A percentile compares a stretch with the other conserved stretches of the same genome.
These are phyloP conservation scores for Ogataea nonfermentans DNA, from an alignment of 805 yeast species.

Conservation along the genomic window DNA sequence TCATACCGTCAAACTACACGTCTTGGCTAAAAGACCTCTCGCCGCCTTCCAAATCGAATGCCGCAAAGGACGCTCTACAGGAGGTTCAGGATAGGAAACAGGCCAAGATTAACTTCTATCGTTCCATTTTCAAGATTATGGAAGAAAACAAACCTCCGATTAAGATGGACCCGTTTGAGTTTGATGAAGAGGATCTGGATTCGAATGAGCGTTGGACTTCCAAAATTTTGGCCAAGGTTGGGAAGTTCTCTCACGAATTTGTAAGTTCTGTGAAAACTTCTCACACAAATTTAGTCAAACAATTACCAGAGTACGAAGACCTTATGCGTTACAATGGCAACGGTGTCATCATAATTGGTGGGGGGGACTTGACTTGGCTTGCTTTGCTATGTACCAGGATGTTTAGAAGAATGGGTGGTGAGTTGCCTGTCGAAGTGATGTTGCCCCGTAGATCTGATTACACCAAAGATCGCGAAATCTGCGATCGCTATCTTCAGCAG, in stretches of 20 bases:
- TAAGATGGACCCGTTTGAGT: slow-evolving; percentile 20
- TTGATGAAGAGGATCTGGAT: slow-evolving; percentile 10
- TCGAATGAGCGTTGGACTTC: too few relatives aligned
- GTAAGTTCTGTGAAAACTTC: slow-evolving; percentile 36
- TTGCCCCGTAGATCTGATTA: slow-evolving; percentile 42
- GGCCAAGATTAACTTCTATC: slow-evolving; percentile 22
- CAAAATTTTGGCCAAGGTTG: slow-evolving; percentile 11
- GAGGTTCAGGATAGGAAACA: slow-evolving; percentile 11
- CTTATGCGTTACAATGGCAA: slow-evolving; percentile 38
- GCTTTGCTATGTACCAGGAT: slow-evolving; percentile 53
- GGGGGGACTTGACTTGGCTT: slow-evolving; percentile 60
- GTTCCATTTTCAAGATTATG: slow-evolving; percentile 21
- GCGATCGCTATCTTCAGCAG: slow-evolving; percentile 42
- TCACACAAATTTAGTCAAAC: slow-evolving; percentile 27
- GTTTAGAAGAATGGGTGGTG: slow-evolving; percentile 46
- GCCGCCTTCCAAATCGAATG: neutral
- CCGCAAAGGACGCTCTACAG: slow-evolving; percentile 10
- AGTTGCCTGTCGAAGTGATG: slow-evolving; percentile 46
- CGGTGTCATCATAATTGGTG: slow-evolving; percentile 71
- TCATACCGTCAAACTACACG: slow-evolving; percentile 25
- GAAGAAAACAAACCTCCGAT: slow-evolving; percentile 22
- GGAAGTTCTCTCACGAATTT: slow-evolving; percentile 21
- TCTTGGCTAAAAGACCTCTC: slow-evolving; percentile 21
- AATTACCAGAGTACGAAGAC: slow-evolving; percentile 39
- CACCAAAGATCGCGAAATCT: slow-evolving; percentile 43